phyloP scores from a whole-genome alignment of 129 eudicot genomes.

The Silybum marianum region DNA sequence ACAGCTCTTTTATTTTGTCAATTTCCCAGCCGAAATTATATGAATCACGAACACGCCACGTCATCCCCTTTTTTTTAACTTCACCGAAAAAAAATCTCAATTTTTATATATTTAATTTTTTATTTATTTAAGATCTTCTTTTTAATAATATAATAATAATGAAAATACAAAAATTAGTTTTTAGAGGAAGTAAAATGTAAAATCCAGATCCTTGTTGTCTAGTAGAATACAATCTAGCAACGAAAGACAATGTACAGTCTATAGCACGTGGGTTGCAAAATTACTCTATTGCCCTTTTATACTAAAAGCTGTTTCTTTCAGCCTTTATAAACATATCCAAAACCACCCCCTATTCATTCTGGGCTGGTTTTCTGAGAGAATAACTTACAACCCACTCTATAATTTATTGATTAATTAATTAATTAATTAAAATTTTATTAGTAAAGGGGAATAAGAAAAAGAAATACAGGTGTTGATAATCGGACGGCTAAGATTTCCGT shows the following conservation, averaged over 20 bases:
- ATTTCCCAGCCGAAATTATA: constrained; percentile 5
- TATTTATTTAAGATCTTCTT: neutral
- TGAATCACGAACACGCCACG: constrained; percentile 9
- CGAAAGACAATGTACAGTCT: constrained; percentile 34
- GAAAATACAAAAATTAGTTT: neutral
- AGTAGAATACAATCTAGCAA: constrained; percentile 37
- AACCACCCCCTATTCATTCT: neutral
- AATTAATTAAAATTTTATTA: neutral
- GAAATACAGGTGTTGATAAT: neutral
- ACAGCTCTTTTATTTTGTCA: constrained; percentile 39
- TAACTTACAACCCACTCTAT: neutral
- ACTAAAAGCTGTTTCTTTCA: neutral
- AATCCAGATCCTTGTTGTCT: constrained; percentile 12
- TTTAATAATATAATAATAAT: neutral
- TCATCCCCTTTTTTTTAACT: neutral
- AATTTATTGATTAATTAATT: neutral
- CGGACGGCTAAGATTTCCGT: constrained; percentile 43
- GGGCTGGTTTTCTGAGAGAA: neutral
- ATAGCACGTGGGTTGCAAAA: constrained; percentile 47
- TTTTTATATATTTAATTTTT: too few species aligned
- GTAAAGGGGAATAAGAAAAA: neutral
- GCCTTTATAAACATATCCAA: neutral
- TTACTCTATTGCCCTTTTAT: constrained; percentile 31
- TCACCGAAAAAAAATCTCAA: neutral
- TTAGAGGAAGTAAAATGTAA: constrained; percentile 21